These are phyloP conservation scores for Pilaira anomala DNA, from an alignment of 192 early-diverging fungal genomes.

Conservation along the genomic window DNA sequence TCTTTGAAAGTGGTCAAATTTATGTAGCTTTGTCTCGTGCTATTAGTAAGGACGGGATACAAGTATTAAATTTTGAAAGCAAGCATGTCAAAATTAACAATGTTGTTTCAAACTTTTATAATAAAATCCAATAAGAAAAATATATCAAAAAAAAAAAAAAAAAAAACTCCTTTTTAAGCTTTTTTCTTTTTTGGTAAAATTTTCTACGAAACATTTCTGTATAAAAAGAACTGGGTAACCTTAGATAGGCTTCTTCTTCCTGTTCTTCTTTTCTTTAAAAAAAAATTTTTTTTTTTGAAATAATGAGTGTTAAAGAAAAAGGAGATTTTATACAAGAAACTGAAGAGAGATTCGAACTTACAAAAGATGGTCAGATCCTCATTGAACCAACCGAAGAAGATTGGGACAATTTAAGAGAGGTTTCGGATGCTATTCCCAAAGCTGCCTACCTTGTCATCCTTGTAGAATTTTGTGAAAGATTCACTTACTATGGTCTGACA, in stretches of 20 bases:
- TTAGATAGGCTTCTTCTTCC: neutral
- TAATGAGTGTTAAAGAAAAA: neutral
- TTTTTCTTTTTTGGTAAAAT: slow-evolving; percentile 2
- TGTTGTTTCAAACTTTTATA: slow-evolving; percentile 67
- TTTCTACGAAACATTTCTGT: neutral
- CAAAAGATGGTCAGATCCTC: slow-evolving; percentile 22
- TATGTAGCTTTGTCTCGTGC: slow-evolving; percentile 82
- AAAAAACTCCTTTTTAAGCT: neutral
- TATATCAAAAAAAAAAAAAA: neutral
- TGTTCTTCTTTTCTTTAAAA: neutral
- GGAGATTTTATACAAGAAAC: slow-evolving; percentile 2
- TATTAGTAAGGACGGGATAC: slow-evolving; percentile 58
- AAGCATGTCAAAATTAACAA: slow-evolving; percentile 65
- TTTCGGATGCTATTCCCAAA: slow-evolving; percentile 57
- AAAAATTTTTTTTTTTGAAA: neutral
- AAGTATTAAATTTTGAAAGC: slow-evolving; percentile 64
- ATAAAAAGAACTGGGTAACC: neutral
- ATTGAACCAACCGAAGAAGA: slow-evolving; percentile 58
- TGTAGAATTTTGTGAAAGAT: slow-evolving; percentile 63
- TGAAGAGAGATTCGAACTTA: neutral
- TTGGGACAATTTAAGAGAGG: slow-evolving; percentile 48
- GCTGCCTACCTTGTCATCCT: slow-evolving; percentile 53
- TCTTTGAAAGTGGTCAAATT: slow-evolving; percentile 78
- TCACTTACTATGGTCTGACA: slow-evolving; percentile 60
- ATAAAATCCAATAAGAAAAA: neutral